Base-by-base conservation (phyloP, 371 early-diverging fungal genomes). In the Rhizopus stolonifer region DNA sequence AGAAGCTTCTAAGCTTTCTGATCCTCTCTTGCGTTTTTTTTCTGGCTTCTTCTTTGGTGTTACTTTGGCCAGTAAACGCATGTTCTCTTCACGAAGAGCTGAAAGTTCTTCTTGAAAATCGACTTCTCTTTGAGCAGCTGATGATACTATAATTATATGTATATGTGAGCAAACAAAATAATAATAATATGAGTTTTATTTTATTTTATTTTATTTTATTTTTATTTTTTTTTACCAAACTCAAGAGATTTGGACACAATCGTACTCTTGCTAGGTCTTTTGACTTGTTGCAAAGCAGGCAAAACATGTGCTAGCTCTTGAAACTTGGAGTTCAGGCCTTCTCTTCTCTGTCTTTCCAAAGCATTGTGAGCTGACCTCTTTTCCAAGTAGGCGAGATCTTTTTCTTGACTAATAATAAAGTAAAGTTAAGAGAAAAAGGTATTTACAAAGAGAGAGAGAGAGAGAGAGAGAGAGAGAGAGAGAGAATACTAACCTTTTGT, bases 361-460 rank as follows among this genome's bases (percentile, higher is more conserved):
- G 89, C 89, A 59, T 91, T 91, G 64, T 91, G 91, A 18, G 81
- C 87, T 14, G 87, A 85, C 46, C 89, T 72, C 48, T 82, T 81
- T 58, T 85, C 83, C 11, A 51, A 40, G 24, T 62, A 50, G 14
- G 52, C 18, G 1, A 40, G 14, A 15, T 51, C 40, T 19, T 51
- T 29, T 7, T 42, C 21, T 10, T 21, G 22, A 21, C 42, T 42
- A 42, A 1, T 36, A 36, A 36, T 36, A 15, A 36, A 14, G n/a
- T n/a, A n/a, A n/a, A n/a, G n/a, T n/a, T n/a, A n/a, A n/a, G n/a
- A n/a, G n/a, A n/a, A n/a, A n/a, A n/a, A n/a, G n/a, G n/a, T n/a
- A n/a, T n/a, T n/a, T n/a, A n/a, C n/a, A n/a, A n/a, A n/a, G n/a
- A 21, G 42, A 21, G 13, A n/a, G 10, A 42, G 42, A 21, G 19